Base-by-base conservation (phyloP, 2,329 filamentous ascomycete species). In the Ophiocordyceps unilateralis region DNA sequence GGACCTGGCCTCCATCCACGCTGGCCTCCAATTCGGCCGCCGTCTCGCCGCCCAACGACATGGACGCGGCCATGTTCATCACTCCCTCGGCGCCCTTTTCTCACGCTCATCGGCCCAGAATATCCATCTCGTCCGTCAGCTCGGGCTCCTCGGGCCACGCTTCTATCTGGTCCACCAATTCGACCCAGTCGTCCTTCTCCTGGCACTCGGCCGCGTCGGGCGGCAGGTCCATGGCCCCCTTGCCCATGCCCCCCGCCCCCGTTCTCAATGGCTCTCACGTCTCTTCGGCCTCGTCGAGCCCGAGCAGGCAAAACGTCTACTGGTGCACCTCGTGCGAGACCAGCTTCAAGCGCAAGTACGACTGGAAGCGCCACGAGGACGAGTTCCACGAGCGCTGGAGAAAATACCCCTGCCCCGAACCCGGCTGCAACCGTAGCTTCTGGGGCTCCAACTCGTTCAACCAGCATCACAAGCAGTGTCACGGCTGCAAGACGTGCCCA, bases 281-380 rank as follows among this genome's bases (percentile, higher is more conserved):
- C 34, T 51, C 50, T 6, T 53, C 62, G 21, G 45, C 50, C 23
- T 51, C 52, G 41, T 51, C 52, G 44, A 53, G 49, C 32, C 50
- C 53, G 42, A 58, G 51, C 44, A 60, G 61, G 51, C 61, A 62
- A 40, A 69, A 71, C 47, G 66, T 70, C 23, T 73, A 72, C 55
- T 73, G 69, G 69, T 73, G 69, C 52, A 73, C 69, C 5, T 70
- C 68, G 17, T 73, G 68, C 57, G 75, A 80, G 55, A 78, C 77
- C 41, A 76, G 74, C 39, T 77, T 81, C 53, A 76, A 77, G 61
- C 69, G 75, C 49, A 80, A 80, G 54, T 77, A 78, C 48, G 76
- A 81, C 56, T 82, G 73, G 78, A 79, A 79, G 57, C 69, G 74
- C 26, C 78, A 82, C 57, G 76, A 81, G 55, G 76, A 80, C 51